Conservation (phyloP, 2,329 filamentous ascomycete species). For the Neonectria ditissima region DNA sequence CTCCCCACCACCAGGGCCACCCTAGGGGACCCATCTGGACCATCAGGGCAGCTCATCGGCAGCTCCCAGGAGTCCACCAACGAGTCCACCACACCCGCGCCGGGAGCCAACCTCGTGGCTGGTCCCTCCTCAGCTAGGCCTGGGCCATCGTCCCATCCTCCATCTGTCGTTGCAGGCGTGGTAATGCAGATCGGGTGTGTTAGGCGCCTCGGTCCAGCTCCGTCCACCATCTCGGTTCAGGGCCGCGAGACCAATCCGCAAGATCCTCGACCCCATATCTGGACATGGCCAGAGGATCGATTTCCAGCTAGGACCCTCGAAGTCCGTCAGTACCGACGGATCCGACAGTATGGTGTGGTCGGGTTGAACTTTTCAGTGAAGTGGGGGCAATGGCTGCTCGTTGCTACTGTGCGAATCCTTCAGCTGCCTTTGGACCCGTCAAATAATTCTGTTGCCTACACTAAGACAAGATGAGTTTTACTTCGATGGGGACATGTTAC, state of each 20-base stretch:
- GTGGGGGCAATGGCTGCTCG: constrained; percentile 16
- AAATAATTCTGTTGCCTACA: constrained; percentile 26
- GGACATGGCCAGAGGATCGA: constrained; percentile 7
- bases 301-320: constrained; percentile 11
- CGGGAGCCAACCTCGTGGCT: constrained; percentile 18
- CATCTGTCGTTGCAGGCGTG: constrained; percentile 5
- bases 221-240: constrained; percentile 2
- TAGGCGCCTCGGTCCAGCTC: not conserved
- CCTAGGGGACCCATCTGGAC: constrained; percentile 8
- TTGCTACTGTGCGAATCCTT: constrained; percentile 24
- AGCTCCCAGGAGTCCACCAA: not conserved
- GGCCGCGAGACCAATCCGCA: constrained; percentile 4
- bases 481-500: constrained; percentile 7
- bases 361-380: constrained; percentile 5
- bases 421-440: constrained; percentile 25
- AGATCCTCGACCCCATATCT: not conserved
- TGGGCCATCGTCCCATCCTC: constrained; percentile 3
- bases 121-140: constrained; percentile 1
- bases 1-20: constrained; percentile 35
- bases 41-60: constrained; percentile 5
- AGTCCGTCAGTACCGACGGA: constrained; percentile 11
- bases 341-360: constrained; percentile 2
- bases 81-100: constrained; percentile 19
- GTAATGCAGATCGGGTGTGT: constrained; percentile 22
- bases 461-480: constrained; percentile 16